phyloP scores from a whole-genome alignment of 2,329 filamentous ascomycete genomes.

The Ophiostoma piceae region DNA sequence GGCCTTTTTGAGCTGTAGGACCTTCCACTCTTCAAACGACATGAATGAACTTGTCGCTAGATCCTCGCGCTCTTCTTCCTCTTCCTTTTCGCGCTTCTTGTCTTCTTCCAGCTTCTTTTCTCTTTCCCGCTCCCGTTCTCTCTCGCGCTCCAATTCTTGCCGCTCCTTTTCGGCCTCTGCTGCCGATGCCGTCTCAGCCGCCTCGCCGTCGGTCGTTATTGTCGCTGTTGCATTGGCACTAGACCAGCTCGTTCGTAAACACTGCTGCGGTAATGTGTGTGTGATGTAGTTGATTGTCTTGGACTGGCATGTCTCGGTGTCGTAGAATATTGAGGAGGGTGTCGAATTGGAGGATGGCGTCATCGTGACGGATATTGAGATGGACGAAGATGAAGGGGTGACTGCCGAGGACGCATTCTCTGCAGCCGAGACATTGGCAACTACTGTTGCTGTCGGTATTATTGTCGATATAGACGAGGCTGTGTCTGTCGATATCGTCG shows the following conservation, averaged over 20 bases:
- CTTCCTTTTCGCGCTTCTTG: conserved; percentile 21
- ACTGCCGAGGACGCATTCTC: not conserved
- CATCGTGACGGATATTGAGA: conserved; percentile 17
- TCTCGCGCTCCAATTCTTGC: not conserved
- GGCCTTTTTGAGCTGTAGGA: conserved; percentile 77
- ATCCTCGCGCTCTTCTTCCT: conserved; percentile 39
- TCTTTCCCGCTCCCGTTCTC: not conserved
- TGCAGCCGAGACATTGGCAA: too few relatives aligned
- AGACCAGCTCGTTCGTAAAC: conserved; percentile 59
- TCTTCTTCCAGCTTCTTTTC: conserved; percentile 1
- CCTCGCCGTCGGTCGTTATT: conserved; percentile 15
- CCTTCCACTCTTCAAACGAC: conserved; percentile 98
- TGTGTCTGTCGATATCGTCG: not conserved
- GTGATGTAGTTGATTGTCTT: conserved; percentile 78
- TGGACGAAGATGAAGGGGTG: not conserved
- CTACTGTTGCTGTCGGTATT: not conserved
- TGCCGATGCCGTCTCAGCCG: conserved; percentile 4
- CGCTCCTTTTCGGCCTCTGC: conserved; percentile 12
- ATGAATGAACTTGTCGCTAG: conserved; percentile 65
- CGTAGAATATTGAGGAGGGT: conserved; percentile 21
- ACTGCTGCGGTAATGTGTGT: conserved; percentile 70
- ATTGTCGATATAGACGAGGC: conserved; percentile 2
- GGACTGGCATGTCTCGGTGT: conserved; percentile 45
- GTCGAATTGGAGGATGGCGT: conserved; percentile 8
- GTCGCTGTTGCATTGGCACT: conserved; percentile 30